A percentile compares a stretch with the other conserved stretches of the same genome.
Conservation (phyloP, 306 rosid genomes). For the Ochetophila trinervis region DNA sequence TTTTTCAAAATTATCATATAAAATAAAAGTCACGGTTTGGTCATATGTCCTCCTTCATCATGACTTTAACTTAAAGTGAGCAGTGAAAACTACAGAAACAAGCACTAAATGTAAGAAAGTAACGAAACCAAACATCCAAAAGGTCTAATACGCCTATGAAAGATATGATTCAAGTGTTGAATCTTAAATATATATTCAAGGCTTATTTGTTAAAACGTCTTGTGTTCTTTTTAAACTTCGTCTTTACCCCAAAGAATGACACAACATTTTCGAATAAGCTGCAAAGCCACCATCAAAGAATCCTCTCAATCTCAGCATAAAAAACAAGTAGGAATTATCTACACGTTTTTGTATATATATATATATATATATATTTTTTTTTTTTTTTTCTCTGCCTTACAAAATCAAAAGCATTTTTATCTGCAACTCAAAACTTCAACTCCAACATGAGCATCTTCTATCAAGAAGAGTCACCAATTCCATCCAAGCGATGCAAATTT, state of each 20-base stretch:
- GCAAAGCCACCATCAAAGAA: conserved; percentile 65
- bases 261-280: conserved; percentile 46
- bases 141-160: background rate
- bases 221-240: conserved; percentile 43
- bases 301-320: conserved; percentile 32
- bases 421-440: conserved; percentile 2
- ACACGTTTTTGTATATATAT: conserved; percentile 24
- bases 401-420: conserved; percentile 10
- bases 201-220: conserved; percentile 32
- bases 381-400: conserved; percentile 7
- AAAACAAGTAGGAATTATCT: conserved; percentile 22
- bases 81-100: conserved; percentile 23
- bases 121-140: conserved; percentile 15
- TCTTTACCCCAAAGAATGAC: conserved; percentile 72
- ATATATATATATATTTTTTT: no score
- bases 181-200: conserved; percentile 18
- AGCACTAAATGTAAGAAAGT: conserved; percentile 25
- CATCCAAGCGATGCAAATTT: conserved; percentile 49
- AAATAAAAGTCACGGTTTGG: conserved; percentile 39
- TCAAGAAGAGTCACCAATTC: conserved; percentile 62
- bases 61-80: conserved; percentile 68
- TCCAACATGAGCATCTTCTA: conserved; percentile 60
- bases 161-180: conserved; percentile 31
- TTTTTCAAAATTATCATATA: conserved; percentile 7
- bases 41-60: conserved; percentile 50